Base-by-base conservation (phyloP, 139 green algal species). In the Gonium pectorale region DNA sequence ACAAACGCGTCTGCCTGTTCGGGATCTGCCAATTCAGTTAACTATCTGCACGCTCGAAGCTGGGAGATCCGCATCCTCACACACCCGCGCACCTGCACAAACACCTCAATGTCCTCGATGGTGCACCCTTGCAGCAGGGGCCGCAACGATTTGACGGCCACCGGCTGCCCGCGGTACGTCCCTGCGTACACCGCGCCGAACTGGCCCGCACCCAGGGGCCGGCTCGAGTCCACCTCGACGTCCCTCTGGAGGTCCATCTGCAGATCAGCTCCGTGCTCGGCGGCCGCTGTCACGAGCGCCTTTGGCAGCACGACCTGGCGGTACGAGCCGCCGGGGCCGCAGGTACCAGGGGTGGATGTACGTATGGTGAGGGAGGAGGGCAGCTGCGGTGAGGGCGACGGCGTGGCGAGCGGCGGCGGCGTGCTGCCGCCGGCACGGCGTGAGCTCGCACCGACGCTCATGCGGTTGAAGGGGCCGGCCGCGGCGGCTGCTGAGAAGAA, bases 111-210 rank as follows among this genome's bases (percentile, higher is more conserved):
- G 40, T 82, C 75, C 6, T 71, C 59, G 2, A 71, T 44, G 15
- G 40, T 72, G 75, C 38, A 82, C 41, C 59, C 59, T 38, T 82
- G 75, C 29, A 82, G 41, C 59, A 62, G 38, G n/a, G 75, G 75
- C 59, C 75, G 75, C 27, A 82, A 29, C 19, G 52, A 70, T 59
- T 82, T 82, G 75, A 82, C 51, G 1, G 75, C 75, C 27, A 82
- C 75, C 11, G 75, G 75, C 13, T 27, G 22, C 6, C 59, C 75
- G 21, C 75, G 59, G 43, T 72, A 82, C 17, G 59, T 71, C 29
- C 75, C 75, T 41, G 27, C 41, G 29, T 60, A 82, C 41, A 82
- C 75, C 3, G 52, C 26, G 29, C 75, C 75, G n/a, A 82, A 82
- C 41, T 82, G 75, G 13, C 75, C 75, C 6, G 13, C 2, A 5